phyloP scores from a whole-genome alignment of 1,284 basidiomycete species.

The Sutorius eximius region DNA sequence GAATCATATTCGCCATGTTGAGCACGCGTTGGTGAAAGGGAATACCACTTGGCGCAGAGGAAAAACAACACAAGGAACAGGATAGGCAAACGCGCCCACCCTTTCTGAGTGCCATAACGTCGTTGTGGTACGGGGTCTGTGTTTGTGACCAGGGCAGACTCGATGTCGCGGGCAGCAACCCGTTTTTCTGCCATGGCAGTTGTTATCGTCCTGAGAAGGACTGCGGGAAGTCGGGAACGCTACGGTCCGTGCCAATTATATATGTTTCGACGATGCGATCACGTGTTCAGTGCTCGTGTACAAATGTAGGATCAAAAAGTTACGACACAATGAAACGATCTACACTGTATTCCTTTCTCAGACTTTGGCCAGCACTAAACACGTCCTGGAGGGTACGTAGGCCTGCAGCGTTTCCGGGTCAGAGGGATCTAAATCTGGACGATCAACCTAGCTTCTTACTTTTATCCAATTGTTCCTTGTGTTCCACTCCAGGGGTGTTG shows the following conservation, averaged over 20 bases:
- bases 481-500: conserved; percentile 91
- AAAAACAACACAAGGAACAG: conserved; percentile 13
- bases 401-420: conserved; percentile 49
- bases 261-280: background rate
- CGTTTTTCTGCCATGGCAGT: conserved; percentile 24
- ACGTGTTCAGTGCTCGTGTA: background rate
- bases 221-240: background rate
- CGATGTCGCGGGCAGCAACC: background rate
- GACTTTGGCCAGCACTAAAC: conserved; percentile 65
- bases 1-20: conserved; percentile 13
- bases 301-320: background rate
- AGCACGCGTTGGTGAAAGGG: conserved; percentile 1
- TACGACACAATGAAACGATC: background rate
- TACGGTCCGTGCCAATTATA: background rate
- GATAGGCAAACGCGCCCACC: conserved; percentile 15
- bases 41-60: conserved; percentile 13
- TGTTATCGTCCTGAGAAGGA: background rate
- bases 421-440: background rate
- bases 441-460: conserved; percentile 44
- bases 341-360: conserved; percentile 3
- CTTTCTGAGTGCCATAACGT: conserved; percentile 7
- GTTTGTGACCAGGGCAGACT: background rate
- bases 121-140: conserved; percentile 12
- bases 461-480: conserved; percentile 86
- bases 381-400: conserved; percentile 76